Conservation (phyloP, 768 basidiomycete genomes). For the Rhizopogon vesiculosus region DNA sequence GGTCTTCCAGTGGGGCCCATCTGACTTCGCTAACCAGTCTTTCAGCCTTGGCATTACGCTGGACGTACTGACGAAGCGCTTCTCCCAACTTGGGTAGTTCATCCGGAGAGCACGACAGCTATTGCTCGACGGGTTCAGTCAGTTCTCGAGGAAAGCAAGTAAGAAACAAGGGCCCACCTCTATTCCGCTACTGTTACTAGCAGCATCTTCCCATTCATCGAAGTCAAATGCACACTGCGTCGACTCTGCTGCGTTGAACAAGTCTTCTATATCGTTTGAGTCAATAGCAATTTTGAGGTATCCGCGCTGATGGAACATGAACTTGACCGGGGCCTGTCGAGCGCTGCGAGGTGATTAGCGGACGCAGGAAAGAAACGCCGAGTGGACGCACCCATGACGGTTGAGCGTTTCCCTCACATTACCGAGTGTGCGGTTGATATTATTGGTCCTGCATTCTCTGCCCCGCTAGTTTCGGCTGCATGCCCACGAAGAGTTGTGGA, state of each 20-base stretch:
- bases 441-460: slow-evolving; percentile 63
- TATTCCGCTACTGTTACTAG: slow-evolving; percentile 25
- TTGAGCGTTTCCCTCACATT: slow-evolving; percentile 49
- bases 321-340: slow-evolving; percentile 58
- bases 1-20: slow-evolving; percentile 46
- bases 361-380: neutral
- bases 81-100: slow-evolving; percentile 34
- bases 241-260: slow-evolving; percentile 29
- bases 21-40: slow-evolving; percentile 47
- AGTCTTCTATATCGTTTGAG: slow-evolving; percentile 23
- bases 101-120: slow-evolving; percentile 45
- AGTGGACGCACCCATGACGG: slow-evolving; percentile 37
- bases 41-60: slow-evolving; percentile 27
- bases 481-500: neutral
- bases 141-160: neutral
- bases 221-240: slow-evolving; percentile 39
- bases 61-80: slow-evolving; percentile 22
- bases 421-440: slow-evolving; percentile 56
- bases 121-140: neutral
- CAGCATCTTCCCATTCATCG: slow-evolving; percentile 30
- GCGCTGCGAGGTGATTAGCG: slow-evolving; percentile 35
- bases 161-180: slow-evolving; percentile 23
- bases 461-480: slow-evolving; percentile 7
- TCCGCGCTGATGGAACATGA: slow-evolving; percentile 58
- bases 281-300: slow-evolving; percentile 41